phyloP scores from a whole-genome alignment of 495 filamentous ascomycete genomes.

The Penicillium robsamsonii region DNA sequence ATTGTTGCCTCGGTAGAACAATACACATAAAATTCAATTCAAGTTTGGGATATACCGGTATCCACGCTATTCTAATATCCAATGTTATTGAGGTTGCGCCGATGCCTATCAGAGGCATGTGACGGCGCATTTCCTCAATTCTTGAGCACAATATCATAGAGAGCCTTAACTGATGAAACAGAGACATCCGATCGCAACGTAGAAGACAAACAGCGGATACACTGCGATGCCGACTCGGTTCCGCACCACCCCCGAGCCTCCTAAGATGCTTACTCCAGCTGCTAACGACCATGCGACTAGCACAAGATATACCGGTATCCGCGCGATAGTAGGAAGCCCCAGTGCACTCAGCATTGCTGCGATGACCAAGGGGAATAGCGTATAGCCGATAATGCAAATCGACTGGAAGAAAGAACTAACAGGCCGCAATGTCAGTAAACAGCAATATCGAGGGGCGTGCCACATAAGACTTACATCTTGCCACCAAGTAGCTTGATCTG shows the following conservation, averaged over 20 bases:
- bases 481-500: slow-evolving; percentile 97
- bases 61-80: slow-evolving; percentile 1
- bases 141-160: slow-evolving; percentile 2
- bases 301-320: slow-evolving; percentile 86
- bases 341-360: slow-evolving; percentile 86
- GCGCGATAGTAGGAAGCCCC: slow-evolving; percentile 66
- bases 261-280: slow-evolving; percentile 91
- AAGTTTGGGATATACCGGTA: slow-evolving; percentile 8
- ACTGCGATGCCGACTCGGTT: slow-evolving; percentile 95
- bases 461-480: slow-evolving; percentile 74
- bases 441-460: neutral
- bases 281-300: slow-evolving; percentile 90
- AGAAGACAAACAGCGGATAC: slow-evolving; percentile 95
- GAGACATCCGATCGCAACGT: slow-evolving; percentile 85
- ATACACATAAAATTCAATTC: neutral
- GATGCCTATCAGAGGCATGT: neutral
- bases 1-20: slow-evolving; percentile 1
- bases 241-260: slow-evolving; percentile 89
- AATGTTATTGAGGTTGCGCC: slow-evolving; percentile 3
- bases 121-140: slow-evolving; percentile 3
- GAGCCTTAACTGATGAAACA: slow-evolving; percentile 83
- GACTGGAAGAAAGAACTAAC: slow-evolving; percentile 93
- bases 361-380: slow-evolving; percentile 95
- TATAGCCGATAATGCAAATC: slow-evolving; percentile 97
- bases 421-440: slow-evolving; percentile 23